A percentile compares a stretch with the other conserved stretches of the same genome.
Conservation (phyloP, 169 alveolate genomes). For the Plasmodium gaboni region DNA sequence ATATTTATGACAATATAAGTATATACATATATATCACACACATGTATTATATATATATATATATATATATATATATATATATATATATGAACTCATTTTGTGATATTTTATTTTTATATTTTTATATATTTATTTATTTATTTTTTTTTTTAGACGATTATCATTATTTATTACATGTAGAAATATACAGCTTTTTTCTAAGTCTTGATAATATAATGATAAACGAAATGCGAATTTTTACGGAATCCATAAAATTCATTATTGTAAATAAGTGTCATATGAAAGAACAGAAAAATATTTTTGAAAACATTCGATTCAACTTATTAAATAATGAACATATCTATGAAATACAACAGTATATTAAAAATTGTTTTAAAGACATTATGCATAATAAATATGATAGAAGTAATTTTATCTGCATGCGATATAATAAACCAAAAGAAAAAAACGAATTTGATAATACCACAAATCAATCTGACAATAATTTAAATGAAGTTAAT, state of each 20-base stretch:
- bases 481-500: not conserved
- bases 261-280: conserved; percentile 47
- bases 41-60: not conserved
- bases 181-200: conserved; percentile 28
- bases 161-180: conserved; percentile 47
- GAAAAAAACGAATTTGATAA: not conserved
- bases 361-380: conserved; percentile 58
- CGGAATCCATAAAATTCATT: conserved; percentile 48
- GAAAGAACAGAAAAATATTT: conserved; percentile 31
- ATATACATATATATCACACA: not conserved
- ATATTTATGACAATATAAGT: not conserved
- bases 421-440: conserved; percentile 12
- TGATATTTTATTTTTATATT: not conserved
- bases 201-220: conserved; percentile 47
- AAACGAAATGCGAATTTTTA: conserved; percentile 66
- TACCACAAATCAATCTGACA: not conserved
- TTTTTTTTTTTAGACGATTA: conserved; percentile 17
- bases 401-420: conserved; percentile 46
- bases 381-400: conserved; percentile 50
- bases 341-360: conserved; percentile 23
- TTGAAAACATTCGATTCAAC: conserved; percentile 37
- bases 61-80: not conserved
- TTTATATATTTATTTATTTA: not conserved
- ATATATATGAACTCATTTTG: not conserved
- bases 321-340: conserved; percentile 34